Base-by-base conservation (phyloP, 768 basidiomycete species). In the Pisolithus tinctorius region DNA sequence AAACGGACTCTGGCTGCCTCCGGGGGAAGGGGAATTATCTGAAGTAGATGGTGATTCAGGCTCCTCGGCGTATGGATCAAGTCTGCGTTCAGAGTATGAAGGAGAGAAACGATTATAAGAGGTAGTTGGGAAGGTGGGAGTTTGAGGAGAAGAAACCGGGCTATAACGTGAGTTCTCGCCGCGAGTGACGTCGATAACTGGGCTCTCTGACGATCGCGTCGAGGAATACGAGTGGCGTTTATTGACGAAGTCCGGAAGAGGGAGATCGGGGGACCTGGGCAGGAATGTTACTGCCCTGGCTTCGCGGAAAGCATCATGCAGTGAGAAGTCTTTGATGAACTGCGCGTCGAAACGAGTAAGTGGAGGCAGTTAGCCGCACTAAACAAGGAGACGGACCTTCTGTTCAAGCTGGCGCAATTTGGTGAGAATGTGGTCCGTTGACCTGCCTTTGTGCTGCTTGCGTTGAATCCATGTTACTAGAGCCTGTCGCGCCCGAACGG, bases 291-390 rank as follows among this genome's bases (percentile, higher is more conserved):
- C 47, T 27, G 66, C 66, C 52, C 66, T 65, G 13, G 66, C 66
- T 40, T 69, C 63, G 20, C 67, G 66, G 25, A 67, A 67, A n/a
- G 67, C 66, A 30, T 40, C 34, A 38, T 67, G 66, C 0, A 67
- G 43, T 38, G 57, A 55, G 6, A 17, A 17, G 47, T 67, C 66
- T 46, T 48, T 60, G 54, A 69, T 64, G 51, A 68, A 67, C 68
- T 67, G 37, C 4, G 4, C 44, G 45, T 10, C 3, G 31, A 42
- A 54, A 27, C 13, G 38, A 56, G 41, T 14, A 34, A 38, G 17
- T 16, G 41, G 17, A 1, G 11, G 41, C 13, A 16, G n/a, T 14
- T 10, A 51, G 10, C 17, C 9, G 10, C 10, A n/a, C 4, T 14
- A 43, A 17, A 9, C 14, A 13, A 6, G 30, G 25, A 27, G 43